These are phyloP conservation scores for Botrytis cinerea DNA, from an alignment of 2,329 filamentous ascomycete species.

Conservation along the genomic window DNA sequence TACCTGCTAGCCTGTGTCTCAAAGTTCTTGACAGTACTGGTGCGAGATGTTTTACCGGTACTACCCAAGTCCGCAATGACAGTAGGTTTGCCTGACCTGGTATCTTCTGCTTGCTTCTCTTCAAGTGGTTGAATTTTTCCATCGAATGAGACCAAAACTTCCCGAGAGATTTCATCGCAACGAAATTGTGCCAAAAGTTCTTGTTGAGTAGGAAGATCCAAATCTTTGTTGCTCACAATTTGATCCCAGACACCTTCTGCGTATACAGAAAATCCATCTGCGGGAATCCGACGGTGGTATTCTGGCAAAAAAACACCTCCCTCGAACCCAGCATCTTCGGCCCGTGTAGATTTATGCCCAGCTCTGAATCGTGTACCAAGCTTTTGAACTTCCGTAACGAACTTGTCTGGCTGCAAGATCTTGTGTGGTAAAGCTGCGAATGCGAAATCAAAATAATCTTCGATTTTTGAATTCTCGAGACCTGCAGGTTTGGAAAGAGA, in stretches of 20 bases:
- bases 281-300: slow-evolving; percentile 93
- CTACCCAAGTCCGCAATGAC: slow-evolving; percentile 75
- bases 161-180: slow-evolving; percentile 93
- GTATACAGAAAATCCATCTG: slow-evolving; percentile 94
- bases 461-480: slow-evolving; percentile 83
- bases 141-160: slow-evolving; percentile 84
- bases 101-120: slow-evolving; percentile 76
- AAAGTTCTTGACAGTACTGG: slow-evolving; percentile 77
- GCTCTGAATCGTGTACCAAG: slow-evolving; percentile 80
- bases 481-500: slow-evolving; percentile 89
- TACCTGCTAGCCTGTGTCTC: slow-evolving; percentile 90
- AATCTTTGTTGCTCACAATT: slow-evolving; percentile 97
- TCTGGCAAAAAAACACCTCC: slow-evolving; percentile 87
- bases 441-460: slow-evolving; percentile 98
- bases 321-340: slow-evolving; percentile 70
- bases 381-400: slow-evolving; percentile 75
- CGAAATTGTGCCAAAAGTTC: slow-evolving; percentile 95
- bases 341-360: slow-evolving; percentile 71
- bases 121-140: slow-evolving; percentile 79
- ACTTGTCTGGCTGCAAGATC: slow-evolving; percentile 91
- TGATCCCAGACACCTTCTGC: slow-evolving; percentile 96
- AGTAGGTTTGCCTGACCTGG: slow-evolving; percentile 68
- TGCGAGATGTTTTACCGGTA: slow-evolving; percentile 70
- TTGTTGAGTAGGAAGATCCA: slow-evolving; percentile 95
- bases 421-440: slow-evolving; percentile 97